phyloP scores from a whole-genome alignment of 306 rosid species.

The Elaeagnus macrophylla region DNA sequence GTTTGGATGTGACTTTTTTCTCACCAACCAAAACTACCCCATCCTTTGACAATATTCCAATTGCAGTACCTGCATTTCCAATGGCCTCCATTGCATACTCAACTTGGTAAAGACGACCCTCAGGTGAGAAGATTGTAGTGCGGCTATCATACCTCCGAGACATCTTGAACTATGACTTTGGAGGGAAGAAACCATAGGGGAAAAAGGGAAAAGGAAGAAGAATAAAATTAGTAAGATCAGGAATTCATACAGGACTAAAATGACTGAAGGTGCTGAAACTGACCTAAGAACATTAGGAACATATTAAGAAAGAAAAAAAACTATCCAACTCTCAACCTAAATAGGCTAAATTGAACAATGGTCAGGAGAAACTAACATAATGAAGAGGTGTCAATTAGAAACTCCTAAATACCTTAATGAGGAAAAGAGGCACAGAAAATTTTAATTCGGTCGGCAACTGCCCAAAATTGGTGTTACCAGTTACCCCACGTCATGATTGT shows the following conservation, averaged over 20 bases:
- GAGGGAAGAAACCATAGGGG: not conserved
- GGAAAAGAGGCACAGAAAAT: no score
- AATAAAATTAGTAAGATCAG: not conserved
- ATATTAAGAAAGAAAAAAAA: no score
- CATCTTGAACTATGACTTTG: constrained; percentile 14
- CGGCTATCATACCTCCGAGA: constrained; percentile 31
- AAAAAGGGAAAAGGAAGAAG: not conserved
- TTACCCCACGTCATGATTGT: no score
- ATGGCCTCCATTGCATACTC: constrained; percentile 33
- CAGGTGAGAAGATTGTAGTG: constrained; percentile 33
- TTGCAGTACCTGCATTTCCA: constrained; percentile 32
- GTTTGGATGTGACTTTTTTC: constrained; percentile 33
- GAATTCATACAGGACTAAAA: not conserved
- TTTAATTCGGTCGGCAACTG: no score
- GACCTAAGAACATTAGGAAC: no score
- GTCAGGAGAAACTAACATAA: no score
- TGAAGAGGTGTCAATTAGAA: no score
- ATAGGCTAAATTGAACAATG: no score
- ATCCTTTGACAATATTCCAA: constrained; percentile 26
- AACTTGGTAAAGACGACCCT: constrained; percentile 32
- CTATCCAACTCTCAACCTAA: no score
- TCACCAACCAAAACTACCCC: constrained; percentile 31
- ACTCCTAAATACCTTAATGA: no score
- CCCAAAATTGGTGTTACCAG: no score
- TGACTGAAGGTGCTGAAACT: no score